phyloP scores from a whole-genome alignment of 2,329 filamentous ascomycete genomes.

The Sporothrix brunneoviolacea region DNA sequence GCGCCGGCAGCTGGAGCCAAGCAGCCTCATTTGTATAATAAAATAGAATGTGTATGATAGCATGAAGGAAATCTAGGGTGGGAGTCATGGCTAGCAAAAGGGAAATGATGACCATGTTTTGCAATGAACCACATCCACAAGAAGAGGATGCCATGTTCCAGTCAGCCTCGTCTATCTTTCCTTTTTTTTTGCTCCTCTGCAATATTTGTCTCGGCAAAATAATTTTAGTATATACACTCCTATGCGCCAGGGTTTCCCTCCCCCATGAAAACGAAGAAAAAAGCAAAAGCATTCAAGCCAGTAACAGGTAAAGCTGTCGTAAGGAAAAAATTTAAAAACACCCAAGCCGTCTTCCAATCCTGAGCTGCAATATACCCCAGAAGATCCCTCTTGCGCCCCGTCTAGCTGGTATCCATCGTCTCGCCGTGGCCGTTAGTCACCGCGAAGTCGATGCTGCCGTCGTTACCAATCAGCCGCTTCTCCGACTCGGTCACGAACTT shows the following conservation, averaged over 20 bases:
- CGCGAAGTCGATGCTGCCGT: conserved; percentile 69
- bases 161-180: no score
- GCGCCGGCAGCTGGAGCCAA: conserved; percentile 48
- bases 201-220: no score
- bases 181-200: no score
- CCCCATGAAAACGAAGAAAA: neutral
- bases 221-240: neutral
- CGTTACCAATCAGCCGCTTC: conserved; percentile 84
- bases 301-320: neutral
- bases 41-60: no score
- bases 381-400: neutral
- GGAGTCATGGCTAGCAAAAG: no score
- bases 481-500: conserved; percentile 88
- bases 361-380: conserved; percentile 5
- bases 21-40: conserved; percentile 28
- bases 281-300: neutral
- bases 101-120: no score
- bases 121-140: no score
- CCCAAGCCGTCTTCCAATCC: conserved; percentile 10
- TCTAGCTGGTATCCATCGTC: conserved; percentile 26
- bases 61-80: no score
- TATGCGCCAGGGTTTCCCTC: conserved; percentile 10
- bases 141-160: no score
- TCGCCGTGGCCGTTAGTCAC: conserved; percentile 45
- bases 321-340: conserved; percentile 2